Conservation (phyloP, 139 green algal genomes). For the Limnomonas spitsbergensis region DNA sequence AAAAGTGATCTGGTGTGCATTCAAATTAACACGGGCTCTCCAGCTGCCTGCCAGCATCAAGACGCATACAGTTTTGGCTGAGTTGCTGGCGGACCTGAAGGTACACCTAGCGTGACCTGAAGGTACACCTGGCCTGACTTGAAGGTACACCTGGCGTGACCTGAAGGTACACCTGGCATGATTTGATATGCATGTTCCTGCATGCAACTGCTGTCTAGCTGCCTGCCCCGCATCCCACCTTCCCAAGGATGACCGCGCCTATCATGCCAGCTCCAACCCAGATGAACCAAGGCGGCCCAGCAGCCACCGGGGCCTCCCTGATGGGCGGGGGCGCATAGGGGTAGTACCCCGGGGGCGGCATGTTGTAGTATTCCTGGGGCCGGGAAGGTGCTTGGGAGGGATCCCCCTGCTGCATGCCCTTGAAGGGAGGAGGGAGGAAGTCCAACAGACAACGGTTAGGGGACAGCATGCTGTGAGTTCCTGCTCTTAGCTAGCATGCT, state of each 20-base stretch:
- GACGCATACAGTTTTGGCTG: no score
- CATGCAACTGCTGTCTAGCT: not conserved
- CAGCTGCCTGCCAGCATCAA: no score
- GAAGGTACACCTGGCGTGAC: no score
- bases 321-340: not conserved
- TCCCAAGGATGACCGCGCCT: not conserved
- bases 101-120: no score
- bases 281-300: not conserved
- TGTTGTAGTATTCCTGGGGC: not conserved
- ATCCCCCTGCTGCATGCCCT: not conserved
- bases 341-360: slow-evolving; percentile 3
- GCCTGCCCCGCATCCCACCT: not conserved
- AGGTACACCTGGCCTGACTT: no score
- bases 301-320: not conserved
- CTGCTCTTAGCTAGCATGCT: no score
- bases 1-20: no score
- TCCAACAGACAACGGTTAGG: not conserved
- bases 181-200: no score
- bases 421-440: not conserved
- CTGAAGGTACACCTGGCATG: no score
- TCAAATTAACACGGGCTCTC: no score
- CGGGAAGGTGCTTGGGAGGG: not conserved
- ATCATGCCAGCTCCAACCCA: slow-evolving; percentile 3
- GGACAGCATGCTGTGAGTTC: no score
- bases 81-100: no score